Conservation (phyloP, 208 protist genomes). For the Herpetomonas muscarum region DNA sequence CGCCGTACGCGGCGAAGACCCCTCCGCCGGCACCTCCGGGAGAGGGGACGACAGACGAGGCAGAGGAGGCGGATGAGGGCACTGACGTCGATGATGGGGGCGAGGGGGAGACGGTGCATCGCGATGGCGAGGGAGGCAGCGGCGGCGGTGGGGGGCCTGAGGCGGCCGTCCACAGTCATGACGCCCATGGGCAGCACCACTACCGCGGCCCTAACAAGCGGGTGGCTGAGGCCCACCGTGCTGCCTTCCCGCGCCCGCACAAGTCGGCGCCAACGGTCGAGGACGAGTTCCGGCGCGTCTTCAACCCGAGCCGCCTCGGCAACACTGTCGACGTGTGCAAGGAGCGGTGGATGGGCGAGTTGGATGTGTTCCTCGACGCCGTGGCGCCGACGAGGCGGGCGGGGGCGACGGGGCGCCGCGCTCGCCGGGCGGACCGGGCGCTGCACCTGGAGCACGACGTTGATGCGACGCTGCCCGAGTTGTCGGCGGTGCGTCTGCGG, state of each 20-base stretch:
- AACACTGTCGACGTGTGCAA: neutral
- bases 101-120: neutral
- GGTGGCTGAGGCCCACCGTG: too few relatives aligned
- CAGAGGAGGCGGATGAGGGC: conserved; percentile 3
- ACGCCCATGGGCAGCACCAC: too few relatives aligned
- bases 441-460: conserved; percentile 4
- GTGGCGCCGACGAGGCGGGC: neutral
- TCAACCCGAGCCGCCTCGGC: neutral
- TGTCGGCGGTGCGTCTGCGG: neutral
- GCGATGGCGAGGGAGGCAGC: neutral
- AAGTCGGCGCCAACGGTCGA: neutral
- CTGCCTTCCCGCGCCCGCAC: neutral
- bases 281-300: conserved; percentile 2
- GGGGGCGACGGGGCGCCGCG: neutral
- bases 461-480: neutral
- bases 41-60: neutral
- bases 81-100: neutral
- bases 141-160: neutral
- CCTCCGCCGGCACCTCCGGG: too few relatives aligned
- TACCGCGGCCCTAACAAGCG: too few relatives aligned
- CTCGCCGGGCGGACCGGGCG: neutral
- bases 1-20: too few relatives aligned
- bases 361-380: conserved; percentile 5
- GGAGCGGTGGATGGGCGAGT: conserved; percentile 19
- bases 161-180: neutral